These are phyloP conservation scores for Daucus carota DNA, from an alignment of 129 eudicot species.

Conservation along the genomic window DNA sequence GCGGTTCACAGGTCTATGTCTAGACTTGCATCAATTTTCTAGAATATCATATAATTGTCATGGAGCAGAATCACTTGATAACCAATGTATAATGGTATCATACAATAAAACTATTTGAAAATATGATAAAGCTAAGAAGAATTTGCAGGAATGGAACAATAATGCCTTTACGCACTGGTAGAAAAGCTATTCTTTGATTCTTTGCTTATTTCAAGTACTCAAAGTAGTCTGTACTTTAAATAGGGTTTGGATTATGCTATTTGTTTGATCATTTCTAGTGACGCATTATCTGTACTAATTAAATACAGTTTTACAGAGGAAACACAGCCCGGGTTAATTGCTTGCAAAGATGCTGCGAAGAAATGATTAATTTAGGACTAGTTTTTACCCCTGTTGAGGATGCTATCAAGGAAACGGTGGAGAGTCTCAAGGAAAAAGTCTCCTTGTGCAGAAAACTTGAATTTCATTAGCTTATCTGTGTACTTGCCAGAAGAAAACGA, in stretches of 20 bases:
- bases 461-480: background rate
- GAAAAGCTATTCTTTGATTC: background rate
- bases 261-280: background rate
- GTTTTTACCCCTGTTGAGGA: conserved; percentile 59
- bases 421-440: conserved; percentile 62
- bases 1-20: conserved; percentile 51
- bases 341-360: conserved; percentile 67
- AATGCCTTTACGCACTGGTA: background rate
- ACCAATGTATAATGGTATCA: too few species aligned
- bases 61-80: background rate
- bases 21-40: background rate
- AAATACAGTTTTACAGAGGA: conserved; percentile 51
- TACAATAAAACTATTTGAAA: too few species aligned
- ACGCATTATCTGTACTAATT: background rate
- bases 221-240: background rate
- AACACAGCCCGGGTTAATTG: conserved; percentile 61
- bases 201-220: background rate
- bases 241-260: background rate
- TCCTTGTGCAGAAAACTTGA: conserved; percentile 18
- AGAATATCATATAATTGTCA: background rate
- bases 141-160: background rate
- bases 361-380: conserved; percentile 62
- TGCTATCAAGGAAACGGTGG: conserved; percentile 52
- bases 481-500: background rate
- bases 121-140: background rate